Evolutionary conservation across 116 monocot species (phyloP).

Genomic region (Iris pallida): DNA sequence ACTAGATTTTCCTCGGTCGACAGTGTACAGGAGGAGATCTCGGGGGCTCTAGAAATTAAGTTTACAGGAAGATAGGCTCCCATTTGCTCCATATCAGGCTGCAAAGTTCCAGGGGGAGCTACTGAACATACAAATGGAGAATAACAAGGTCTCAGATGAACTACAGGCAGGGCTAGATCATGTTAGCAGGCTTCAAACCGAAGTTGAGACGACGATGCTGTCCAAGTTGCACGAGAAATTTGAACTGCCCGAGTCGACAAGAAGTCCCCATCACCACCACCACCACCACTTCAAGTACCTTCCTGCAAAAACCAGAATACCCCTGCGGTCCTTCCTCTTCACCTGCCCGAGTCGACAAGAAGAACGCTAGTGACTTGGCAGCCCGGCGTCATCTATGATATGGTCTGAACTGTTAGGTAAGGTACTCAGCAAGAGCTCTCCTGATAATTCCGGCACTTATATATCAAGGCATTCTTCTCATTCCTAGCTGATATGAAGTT

Average conservation of each 20-base stretch:
- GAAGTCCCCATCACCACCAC: slow-evolving; percentile 6
- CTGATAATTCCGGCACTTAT: too few relatives aligned
- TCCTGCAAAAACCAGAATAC: slow-evolving; percentile 41
- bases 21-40: slow-evolving; percentile 68
- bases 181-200: slow-evolving; percentile 41
- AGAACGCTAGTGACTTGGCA: too few relatives aligned
- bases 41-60: slow-evolving; percentile 26
- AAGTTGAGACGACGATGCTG: slow-evolving; percentile 47
- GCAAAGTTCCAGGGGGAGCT: slow-evolving; percentile 91
- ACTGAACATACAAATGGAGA: slow-evolving; percentile 76
- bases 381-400: too few relatives aligned
- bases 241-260: slow-evolving; percentile 28
- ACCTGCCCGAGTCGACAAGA: too few relatives aligned
- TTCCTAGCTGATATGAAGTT: too few relatives aligned
- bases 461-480: too few relatives aligned
- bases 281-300: slow-evolving; percentile 20
- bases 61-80: slow-evolving; percentile 14
- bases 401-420: too few relatives aligned
- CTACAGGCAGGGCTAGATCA: slow-evolving; percentile 58
- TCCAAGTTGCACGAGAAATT: slow-evolving; percentile 31
- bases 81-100: slow-evolving; percentile 65
- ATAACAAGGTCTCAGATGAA: slow-evolving; percentile 67
- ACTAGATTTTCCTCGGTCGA: slow-evolving; percentile 46
- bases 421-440: too few relatives aligned
- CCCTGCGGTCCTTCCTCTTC: slow-evolving; percentile 68